Base-by-base conservation (phyloP, 208 protist genomes). In the Crithidia bombi region DNA sequence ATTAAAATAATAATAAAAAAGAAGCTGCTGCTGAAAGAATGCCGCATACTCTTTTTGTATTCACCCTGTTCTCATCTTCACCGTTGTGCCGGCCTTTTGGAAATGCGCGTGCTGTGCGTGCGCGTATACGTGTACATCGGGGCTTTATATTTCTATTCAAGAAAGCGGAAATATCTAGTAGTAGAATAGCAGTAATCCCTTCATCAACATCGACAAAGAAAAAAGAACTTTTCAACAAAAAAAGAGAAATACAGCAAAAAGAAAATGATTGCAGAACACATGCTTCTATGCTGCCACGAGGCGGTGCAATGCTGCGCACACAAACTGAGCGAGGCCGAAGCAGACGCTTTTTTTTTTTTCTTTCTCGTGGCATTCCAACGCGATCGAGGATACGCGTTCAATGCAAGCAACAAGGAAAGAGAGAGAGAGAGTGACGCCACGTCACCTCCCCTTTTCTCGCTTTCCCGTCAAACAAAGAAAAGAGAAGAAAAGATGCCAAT, bases 141-240 rank as follows among this genome's bases (percentile, higher is more conserved):
- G n/a, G n/a, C n/a, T n/a, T n/a, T n/a, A n/a, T 36, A 36, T 36
- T 55, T 55, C 12, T n/a, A 15, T 36, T 21, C 15, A 36, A 36
- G 36, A 25, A 46, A 46, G 57, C 47, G 57, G 38, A 39, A 41
- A 47, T 55, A 43, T 38, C 35, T 68, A 58, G 52, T 58, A 58
- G 52, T 58, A 58, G 52, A 46, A 43, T 56, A 61, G 63, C 23
- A 64, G 19, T 35, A 69, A 59, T 58, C 50, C 2, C 52, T 43
- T 28, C 12, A 58, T 5, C 59, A 44, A 66, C 35, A 38, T 56
- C 4, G 58, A 63, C 21, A 33, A 50, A 69, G 12, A 70, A 69
- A 46, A 74, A 61, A 56, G 51, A 65, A 74, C 15, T 14, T 41
- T 14, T 41, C 6, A 52, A 32, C 14, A 30, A 52, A 52, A 21